These are phyloP conservation scores for Penicillium verhagenii DNA, from an alignment of 495 filamentous ascomycete genomes.

Conservation along the genomic window DNA sequence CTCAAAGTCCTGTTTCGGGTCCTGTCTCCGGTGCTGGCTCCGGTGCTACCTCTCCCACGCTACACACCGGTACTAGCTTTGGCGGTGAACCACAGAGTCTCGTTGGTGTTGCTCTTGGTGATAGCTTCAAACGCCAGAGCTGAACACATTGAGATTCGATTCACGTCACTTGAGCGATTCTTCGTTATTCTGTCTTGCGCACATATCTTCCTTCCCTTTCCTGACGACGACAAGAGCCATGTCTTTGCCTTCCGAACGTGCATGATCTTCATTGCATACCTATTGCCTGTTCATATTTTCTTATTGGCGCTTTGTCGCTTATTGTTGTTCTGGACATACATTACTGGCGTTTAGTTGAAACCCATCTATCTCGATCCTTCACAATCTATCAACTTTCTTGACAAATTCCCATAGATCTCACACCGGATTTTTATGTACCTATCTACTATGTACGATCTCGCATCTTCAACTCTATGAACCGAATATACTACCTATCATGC, in stretches of 20 bases:
- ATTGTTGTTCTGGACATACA: not conserved
- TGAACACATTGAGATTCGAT: slow-evolving; percentile 8
- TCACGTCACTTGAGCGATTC: not conserved
- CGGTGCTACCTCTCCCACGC: not conserved
- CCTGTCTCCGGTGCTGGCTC: slow-evolving; percentile 5
- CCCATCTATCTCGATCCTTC: not conserved
- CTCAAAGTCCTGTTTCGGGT: slow-evolving; percentile 25
- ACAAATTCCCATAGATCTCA: no score
- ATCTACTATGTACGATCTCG: no score
- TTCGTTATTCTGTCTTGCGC: not conserved
- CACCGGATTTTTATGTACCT: no score
- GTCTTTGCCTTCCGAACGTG: not conserved
- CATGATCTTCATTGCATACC: not conserved
- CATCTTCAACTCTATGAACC: no score
- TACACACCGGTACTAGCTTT: slow-evolving; percentile 17
- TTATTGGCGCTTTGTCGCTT: not conserved
- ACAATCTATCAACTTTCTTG: no score
- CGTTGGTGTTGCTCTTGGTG: slow-evolving; percentile 40
- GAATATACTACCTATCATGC: no score
- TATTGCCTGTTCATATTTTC: not conserved
- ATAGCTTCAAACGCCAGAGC: slow-evolving; percentile 20
- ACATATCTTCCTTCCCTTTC: not conserved
- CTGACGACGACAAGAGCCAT: not conserved
- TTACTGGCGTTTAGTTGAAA: not conserved
- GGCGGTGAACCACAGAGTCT: slow-evolving; percentile 38